Base-by-base conservation (phyloP, 352 stramenopile species). In the Phytophthora cactorum region DNA sequence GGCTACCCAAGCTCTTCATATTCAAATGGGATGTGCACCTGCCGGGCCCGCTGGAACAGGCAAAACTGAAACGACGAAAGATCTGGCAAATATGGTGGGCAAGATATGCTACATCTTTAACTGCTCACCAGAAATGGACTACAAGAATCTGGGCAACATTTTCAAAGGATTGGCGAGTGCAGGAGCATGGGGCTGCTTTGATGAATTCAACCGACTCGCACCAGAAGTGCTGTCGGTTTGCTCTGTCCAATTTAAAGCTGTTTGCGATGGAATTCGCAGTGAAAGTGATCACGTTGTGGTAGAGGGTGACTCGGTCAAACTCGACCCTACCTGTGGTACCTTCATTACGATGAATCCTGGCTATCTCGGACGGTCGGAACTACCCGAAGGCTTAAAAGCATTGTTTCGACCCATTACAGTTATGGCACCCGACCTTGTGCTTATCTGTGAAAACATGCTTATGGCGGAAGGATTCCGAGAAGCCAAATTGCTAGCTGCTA, bases 341-440 rank as follows among this genome's bases (percentile, higher is more conserved):
- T 99, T 98, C 63, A 98, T 99, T 68, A 99, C 95, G 11, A 99
- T 99, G 96, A 99, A 99, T 66, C 96, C 96, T 9, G 96, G 95
- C 1, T 99, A 99, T 47, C 64, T 98, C 7, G 96, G 96, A 0
- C 84, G 96, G 11, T 97, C 90, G 2, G 95, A 98, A 75, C 82
- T 99, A 1, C 96, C 96, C 1, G 96, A 98, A 72, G 95, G 94
- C 1, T 80, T 99, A 12, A 98, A 98, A 75, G 92, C 93, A 8
- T 77, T 99, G 0, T 98, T 99, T 58, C 89, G 96, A 34, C 95
- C 96, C 0, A 98, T 98, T 72, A 98, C 94, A 1, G 93, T 98
- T 29, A 98, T 98, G 92, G 90, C 97, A 9, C 96, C 96, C 0
- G 94, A 99, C 62, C 77, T 98, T n/a, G 90, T 98, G 9, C 79